Base-by-base conservation (phyloP, 2,329 filamentous ascomycete genomes). In the Alternaria incomplexa region DNA sequence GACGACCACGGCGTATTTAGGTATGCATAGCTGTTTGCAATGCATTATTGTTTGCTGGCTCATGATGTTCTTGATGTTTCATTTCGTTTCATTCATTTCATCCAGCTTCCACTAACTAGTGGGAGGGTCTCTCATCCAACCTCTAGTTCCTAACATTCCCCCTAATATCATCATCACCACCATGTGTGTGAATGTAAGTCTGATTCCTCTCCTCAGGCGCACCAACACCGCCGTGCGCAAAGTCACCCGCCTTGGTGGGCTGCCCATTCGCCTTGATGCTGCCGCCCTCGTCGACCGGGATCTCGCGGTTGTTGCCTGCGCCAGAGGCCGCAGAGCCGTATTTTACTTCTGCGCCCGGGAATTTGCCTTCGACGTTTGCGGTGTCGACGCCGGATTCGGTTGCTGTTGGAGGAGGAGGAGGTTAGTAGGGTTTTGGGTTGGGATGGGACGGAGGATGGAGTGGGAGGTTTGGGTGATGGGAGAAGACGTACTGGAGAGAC, bases 381-480 rank as follows among this genome's bases (percentile, higher is more conserved):
- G 79, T 74, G 73, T 85, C 80, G 72, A 86, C 76, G 70, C 83
- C 84, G 55, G 83, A 85, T 65, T 85, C 84, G 48, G 50, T 67
- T 43, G 79, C 83, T 85, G 20, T 20, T 20, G 20, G 20, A 20
- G 20, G 20, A 20, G 20, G 20, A 20, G 20, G 20, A 20, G n/a
- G 7, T 36, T 59, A 45, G 46, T n/a, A 2, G 36, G 36, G 9
- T n/a, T 40, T 51, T 23, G 36, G 40, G 10, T 11, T 40, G 52
- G 17, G 25, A 30, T 28, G 17, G 15, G 25, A 12, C 17, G 4
- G 32, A 40, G 45, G 43, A 30, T 22, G 17, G 20, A 20, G 36
- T n/a, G n/a, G n/a, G n/a, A n/a, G n/a, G n/a, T n/a, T n/a, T n/a
- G n/a, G 25, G 32, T 22, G 50, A 25, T 23, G 30, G 28, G 20